Conservation (phyloP, 1,284 basidiomycete genomes). For the Limonomyces culmigenus region DNA sequence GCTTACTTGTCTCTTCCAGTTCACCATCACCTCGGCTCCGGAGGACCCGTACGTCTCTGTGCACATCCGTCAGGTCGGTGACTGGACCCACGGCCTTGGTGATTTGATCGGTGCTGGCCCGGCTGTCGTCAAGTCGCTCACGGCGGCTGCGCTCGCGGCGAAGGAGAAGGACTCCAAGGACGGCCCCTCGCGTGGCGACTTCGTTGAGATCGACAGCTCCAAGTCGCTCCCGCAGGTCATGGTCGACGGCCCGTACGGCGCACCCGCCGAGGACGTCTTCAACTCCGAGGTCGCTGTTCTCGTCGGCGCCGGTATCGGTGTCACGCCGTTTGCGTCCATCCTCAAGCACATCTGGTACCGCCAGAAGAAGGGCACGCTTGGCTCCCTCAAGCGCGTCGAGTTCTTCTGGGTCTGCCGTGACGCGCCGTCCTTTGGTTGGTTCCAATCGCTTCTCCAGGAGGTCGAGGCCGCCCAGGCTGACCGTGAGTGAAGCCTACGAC, state of each 20-base stretch:
- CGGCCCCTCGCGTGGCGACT: conserved; percentile 45
- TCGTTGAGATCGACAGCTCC: conserved; percentile 47
- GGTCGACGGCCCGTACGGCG: conserved; percentile 79
- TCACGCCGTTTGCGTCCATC: conserved; percentile 82
- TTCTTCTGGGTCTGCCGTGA: conserved; percentile 88
- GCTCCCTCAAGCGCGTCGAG: conserved; percentile 68
- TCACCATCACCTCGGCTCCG: conserved; percentile 85
- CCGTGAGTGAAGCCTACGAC: too few species aligned
- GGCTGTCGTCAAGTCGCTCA: conserved; percentile 56
- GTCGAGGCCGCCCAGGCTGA: conserved; percentile 74
- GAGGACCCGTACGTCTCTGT: conserved; percentile 81
- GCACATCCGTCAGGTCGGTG: conserved; percentile 83
- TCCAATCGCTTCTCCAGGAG: conserved; percentile 71
- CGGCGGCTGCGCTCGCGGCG: conserved; percentile 57
- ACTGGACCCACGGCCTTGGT: conserved; percentile 70
- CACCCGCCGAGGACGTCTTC: conserved; percentile 84
- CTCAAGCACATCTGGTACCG: conserved; percentile 89
- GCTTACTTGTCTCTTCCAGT: conserved; percentile 26
- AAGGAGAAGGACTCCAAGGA: conserved; percentile 31
- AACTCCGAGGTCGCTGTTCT: conserved; percentile 71
- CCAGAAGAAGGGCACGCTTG: conserved; percentile 59
- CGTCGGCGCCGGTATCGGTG: conserved; percentile 81
- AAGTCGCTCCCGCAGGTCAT: conserved; percentile 52
- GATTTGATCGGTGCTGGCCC: conserved; percentile 71
- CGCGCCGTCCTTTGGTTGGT: conserved; percentile 85